Evolutionary conservation across 805 yeast genomes (phyloP).

Genomic region (Metschnikowia lachancei): DNA sequence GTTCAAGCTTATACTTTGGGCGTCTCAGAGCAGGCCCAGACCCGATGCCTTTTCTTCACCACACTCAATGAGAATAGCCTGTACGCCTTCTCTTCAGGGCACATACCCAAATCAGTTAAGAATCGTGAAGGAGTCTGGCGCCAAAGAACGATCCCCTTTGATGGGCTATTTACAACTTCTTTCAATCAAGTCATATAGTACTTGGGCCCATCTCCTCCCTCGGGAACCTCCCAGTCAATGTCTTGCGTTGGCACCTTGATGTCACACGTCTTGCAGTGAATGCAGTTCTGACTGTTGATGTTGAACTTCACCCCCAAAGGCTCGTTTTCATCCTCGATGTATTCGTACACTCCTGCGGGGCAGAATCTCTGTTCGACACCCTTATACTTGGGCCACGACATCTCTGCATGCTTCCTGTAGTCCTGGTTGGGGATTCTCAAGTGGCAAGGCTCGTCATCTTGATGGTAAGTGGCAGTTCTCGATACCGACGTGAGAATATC

Average conservation of each 20-base stretch:
- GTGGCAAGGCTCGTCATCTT: conserved; percentile 91
- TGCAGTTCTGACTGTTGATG: conserved; percentile 95
- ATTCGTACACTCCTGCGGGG: conserved; percentile 98
- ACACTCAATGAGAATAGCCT: too few species aligned
- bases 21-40: too few species aligned
- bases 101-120: too few species aligned
- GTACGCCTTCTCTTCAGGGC: too few species aligned
- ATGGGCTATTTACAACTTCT: neutral
- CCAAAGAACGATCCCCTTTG: too few species aligned
- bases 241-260: conserved; percentile 95
- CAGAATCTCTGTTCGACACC: conserved; percentile 93
- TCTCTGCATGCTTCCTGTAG: conserved; percentile 60
- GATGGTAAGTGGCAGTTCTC: conserved; percentile 94
- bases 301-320: conserved; percentile 75
- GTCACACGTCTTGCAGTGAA: conserved; percentile 98
- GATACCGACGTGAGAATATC: conserved; percentile 93
- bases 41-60: too few species aligned
- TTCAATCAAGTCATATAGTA: conserved; percentile 65
- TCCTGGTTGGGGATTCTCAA: conserved; percentile 63
- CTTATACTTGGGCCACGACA: conserved; percentile 68
- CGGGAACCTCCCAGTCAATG: conserved; percentile 95
- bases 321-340: conserved; percentile 61
- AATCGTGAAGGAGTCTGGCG: too few species aligned
- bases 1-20: too few species aligned
- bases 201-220: conserved; percentile 98